These are phyloP conservation scores for Dendrocalamus latiflorus DNA, from an alignment of 202 grass and related monocot species.

Conservation along the genomic window DNA sequence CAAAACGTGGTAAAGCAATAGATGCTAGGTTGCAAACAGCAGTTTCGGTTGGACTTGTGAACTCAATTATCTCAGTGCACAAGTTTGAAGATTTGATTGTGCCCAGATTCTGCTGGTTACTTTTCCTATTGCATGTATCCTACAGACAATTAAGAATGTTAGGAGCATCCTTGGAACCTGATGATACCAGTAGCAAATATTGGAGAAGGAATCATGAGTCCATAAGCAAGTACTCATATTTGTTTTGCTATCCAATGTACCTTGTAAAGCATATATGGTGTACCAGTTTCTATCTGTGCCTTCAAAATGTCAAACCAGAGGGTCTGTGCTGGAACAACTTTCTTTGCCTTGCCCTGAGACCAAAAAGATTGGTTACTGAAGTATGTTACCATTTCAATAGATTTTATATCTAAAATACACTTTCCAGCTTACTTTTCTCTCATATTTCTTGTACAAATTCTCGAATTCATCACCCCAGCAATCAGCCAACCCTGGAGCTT, in stretches of 20 bases:
- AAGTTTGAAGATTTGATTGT: slow-evolving; percentile 99
- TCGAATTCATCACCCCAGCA: slow-evolving; percentile 84
- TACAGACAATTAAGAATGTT: slow-evolving; percentile 23
- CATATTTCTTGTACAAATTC: slow-evolving; percentile 74
- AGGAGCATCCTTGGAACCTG: background rate
- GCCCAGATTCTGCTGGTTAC: slow-evolving; percentile 93
- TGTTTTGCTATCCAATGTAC: too few relatives aligned
- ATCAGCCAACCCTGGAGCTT: slow-evolving; percentile 88
- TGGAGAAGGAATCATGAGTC: too few relatives aligned
- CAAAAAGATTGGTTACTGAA: slow-evolving; percentile 23
- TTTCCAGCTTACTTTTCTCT: slow-evolving; percentile 52
- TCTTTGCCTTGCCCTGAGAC: slow-evolving; percentile 86
- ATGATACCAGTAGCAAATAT: background rate
- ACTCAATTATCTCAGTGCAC: slow-evolving; percentile 96
- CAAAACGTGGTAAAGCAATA: slow-evolving; percentile 95
- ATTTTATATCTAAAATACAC: background rate
- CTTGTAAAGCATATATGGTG: too few relatives aligned
- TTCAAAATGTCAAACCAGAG: too few relatives aligned
- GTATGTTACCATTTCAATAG: background rate
- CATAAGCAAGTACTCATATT: too few relatives aligned
- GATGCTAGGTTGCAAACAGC: slow-evolving; percentile 96
- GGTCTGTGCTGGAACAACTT: slow-evolving; percentile 66
- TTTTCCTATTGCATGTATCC: slow-evolving; percentile 99
- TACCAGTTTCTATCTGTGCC: too few relatives aligned
- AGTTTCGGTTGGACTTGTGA: slow-evolving; percentile 78